phyloP scores from a whole-genome alignment of 306 rosid genomes.

The Lathyrus tuberosus region DNA sequence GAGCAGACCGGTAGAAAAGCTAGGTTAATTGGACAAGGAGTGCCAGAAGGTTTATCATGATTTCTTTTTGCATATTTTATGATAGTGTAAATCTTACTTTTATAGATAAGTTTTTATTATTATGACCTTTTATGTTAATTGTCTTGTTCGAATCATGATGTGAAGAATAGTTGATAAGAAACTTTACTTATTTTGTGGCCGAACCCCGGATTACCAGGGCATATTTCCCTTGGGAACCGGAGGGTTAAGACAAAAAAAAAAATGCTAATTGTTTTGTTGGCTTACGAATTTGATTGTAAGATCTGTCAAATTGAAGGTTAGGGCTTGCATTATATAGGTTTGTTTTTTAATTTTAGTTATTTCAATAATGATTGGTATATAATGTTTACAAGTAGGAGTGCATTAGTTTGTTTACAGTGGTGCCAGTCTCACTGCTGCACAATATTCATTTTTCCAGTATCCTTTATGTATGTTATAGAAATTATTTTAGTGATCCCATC shows the following conservation, averaged over 20 bases:
- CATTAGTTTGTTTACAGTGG: conserved; percentile 5
- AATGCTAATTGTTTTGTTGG: conserved; percentile 7
- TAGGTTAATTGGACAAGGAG: conserved; percentile 89
- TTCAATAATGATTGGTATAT: not conserved
- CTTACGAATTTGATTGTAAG: not conserved
- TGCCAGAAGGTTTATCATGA: conserved; percentile 65
- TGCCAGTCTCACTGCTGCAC: conserved; percentile 17
- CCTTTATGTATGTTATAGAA: conserved; percentile 13
- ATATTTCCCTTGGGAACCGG: not conserved
- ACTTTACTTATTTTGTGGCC: not conserved
- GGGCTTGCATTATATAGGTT: conserved; percentile 3
- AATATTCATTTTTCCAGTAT: conserved; percentile 7
- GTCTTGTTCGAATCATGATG: not conserved
- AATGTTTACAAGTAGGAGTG: conserved; percentile 12
- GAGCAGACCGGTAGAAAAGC: conserved; percentile 86
- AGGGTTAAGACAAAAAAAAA: not conserved
- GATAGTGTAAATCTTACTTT: not conserved
- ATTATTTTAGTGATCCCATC: not conserved
- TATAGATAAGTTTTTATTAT: not conserved
- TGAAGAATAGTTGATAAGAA: not conserved
- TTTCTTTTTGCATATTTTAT: conserved; percentile 12
- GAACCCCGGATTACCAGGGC: not conserved
- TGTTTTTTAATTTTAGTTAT: not conserved
- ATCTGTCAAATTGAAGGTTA: conserved; percentile 20
- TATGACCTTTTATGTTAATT: conserved; percentile 5